A percentile compares a stretch with the other conserved stretches of the same genome.
Conservation (phyloP, 345 rosid genomes). For the Aegle marmelos region DNA sequence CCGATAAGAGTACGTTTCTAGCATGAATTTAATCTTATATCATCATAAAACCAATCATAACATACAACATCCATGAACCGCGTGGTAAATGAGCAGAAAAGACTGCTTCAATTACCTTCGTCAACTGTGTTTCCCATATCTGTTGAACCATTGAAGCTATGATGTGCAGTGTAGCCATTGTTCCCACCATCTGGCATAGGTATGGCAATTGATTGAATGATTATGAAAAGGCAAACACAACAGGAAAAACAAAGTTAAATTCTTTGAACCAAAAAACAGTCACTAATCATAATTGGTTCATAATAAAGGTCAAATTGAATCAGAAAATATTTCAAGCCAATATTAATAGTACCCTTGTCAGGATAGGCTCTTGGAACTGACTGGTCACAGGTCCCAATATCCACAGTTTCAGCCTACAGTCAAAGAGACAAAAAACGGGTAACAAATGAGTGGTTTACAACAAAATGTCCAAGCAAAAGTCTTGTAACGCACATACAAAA, state of each 20-base stretch:
- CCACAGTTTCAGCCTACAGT: slow-evolving; percentile 61
- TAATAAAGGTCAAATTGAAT: not conserved
- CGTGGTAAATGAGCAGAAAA: slow-evolving; percentile 5
- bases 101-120: slow-evolving; percentile 44
- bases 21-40: not conserved
- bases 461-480: not conserved
- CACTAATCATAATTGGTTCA: not conserved
- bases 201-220: not conserved
- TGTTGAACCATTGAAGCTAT: slow-evolving; percentile 34
- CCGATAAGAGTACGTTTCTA: not conserved
- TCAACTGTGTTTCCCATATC: slow-evolving; percentile 40
- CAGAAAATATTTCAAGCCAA: not conserved
- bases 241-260: not conserved
- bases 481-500: not conserved
- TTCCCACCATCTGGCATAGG: slow-evolving; percentile 45
- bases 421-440: slow-evolving; percentile 2
- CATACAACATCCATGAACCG: not conserved
- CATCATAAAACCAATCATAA: not conserved
- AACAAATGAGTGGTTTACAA: slow-evolving; percentile 9
- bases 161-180: slow-evolving; percentile 39
- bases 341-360: slow-evolving; percentile 45
- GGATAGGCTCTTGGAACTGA: slow-evolving; percentile 53
- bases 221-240: not conserved
- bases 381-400: slow-evolving; percentile 64
- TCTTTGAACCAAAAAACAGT: slow-evolving; percentile 5